Evolutionary conservation across 1,284 basidiomycete genomes (phyloP), one percentile per base, ranked within the genome.

Genomic region (Ganoderma resinaceum): DNA sequence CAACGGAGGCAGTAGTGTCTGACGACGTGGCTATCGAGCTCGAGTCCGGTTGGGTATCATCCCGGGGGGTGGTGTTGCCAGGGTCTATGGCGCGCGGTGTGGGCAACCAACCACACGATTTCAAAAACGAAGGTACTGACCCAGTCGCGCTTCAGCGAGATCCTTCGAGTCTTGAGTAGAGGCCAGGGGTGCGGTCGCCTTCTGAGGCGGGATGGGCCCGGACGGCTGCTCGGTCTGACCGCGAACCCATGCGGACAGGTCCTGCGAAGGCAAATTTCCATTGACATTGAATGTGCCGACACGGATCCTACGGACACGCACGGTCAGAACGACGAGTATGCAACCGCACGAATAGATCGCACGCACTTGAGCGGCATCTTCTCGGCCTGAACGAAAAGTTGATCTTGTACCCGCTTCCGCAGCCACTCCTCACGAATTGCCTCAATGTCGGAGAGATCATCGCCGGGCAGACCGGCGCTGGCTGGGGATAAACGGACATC

Each of bases 221-320:
- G 72, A 49, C 70, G 62, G 55, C 38, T 31, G 55, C 53, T 33
- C 59, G 43, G 60, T 40, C n/a, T 68, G 60, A 8, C 78, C 70
- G 62, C 80, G 74, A 12, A 89, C 74, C 87, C 88, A 89, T 1
- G 81, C 73, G 23, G 82, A 81, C 9, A 94, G 78, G 74, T 92
- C 90, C 72, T 93, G 90, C 9, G 90, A 87, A 2, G 92, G 91
- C 42, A 85, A 70, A 73, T 89, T 89, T 0, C 91, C 92, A 72
- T 93, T 93, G 53, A 94, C 92, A 72, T 94, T 94, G 80, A 94
- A 94, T 2, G 91, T 92, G 20, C 92, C 92, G 20, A 92, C 70
- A 3, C 91, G 87, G 62, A 94, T 75, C 53, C 89, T 91, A 69
- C 42, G 33, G 35, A 35, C 33, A 8, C 3, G 20, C n/a, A 23